A percentile compares a stretch with the other conserved stretches of the same genome.
Evolutionary conservation across 225 moss, liverwort and hornwort genomes (phyloP).

Genomic region (Pleurozium schreberi): DNA sequence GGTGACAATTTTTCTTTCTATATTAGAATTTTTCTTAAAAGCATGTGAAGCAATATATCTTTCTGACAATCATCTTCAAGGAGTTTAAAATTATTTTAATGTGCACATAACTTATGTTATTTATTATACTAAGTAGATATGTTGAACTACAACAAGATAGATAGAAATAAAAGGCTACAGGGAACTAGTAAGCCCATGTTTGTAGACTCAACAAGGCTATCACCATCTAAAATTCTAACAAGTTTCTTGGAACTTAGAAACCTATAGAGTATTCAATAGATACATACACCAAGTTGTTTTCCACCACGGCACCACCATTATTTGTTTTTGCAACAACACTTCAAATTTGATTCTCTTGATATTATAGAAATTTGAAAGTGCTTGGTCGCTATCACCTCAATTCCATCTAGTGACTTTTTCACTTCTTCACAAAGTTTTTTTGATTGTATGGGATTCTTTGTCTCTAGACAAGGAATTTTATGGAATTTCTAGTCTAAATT

Average conservation of each 20-base stretch:
- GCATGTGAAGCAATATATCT: background rate
- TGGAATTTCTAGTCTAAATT: background rate
- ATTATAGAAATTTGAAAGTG: background rate
- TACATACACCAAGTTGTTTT: background rate
- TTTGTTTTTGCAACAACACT: background rate
- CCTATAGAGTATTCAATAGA: background rate
- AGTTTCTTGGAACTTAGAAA: no score
- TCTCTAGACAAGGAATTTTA: no score
- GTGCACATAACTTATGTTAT: background rate
- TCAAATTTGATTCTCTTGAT: background rate
- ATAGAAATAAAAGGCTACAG: background rate
- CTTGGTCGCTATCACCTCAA: no score
- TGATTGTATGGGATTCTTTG: background rate
- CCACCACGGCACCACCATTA: background rate
- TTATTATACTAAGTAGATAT: background rate
- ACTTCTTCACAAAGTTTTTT: background rate
- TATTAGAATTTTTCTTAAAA: no score
- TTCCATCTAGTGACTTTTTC: no score
- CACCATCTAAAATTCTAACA: background rate
- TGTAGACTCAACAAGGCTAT: accelerated
- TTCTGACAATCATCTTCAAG: background rate
- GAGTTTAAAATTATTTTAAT: background rate
- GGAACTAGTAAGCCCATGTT: accelerated
- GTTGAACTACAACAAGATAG: background rate
- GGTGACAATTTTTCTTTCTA: background rate